These are phyloP conservation scores for Phoma sp. DNA, from an alignment of 2,329 filamentous ascomycete species.

Conservation along the genomic window DNA sequence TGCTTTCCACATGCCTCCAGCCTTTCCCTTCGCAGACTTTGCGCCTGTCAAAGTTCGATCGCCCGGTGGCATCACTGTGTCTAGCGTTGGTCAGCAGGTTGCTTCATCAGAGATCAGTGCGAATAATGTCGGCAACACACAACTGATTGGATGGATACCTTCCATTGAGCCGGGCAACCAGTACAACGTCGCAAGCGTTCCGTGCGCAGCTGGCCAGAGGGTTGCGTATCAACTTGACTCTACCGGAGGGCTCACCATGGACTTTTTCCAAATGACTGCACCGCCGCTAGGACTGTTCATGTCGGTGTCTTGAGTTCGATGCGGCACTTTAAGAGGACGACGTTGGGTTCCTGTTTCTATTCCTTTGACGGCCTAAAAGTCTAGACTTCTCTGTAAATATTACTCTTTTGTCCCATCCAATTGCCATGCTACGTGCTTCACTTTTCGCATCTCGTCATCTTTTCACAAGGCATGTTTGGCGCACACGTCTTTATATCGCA, in stretches of 20 bases:
- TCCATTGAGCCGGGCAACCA: slow-evolving; percentile 24
- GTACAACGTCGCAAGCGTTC: slow-evolving; percentile 28
- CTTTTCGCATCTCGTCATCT: too few relatives aligned
- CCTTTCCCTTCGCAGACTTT: slow-evolving; percentile 43
- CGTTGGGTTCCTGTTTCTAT: slow-evolving; percentile 7
- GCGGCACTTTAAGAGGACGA: not conserved
- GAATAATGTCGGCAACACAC: slow-evolving; percentile 10
- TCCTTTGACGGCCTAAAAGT: slow-evolving; percentile 8
- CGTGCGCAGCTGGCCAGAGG: slow-evolving; percentile 33
- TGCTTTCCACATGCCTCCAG: slow-evolving; percentile 54
- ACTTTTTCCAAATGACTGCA: slow-evolving; percentile 37
- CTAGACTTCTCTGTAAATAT: slow-evolving; percentile 16
- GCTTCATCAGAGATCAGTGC: slow-evolving; percentile 15
- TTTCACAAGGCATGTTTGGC: too few relatives aligned
- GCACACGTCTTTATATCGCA: not conserved
- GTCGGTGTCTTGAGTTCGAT: slow-evolving; percentile 10
- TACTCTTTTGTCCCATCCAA: not conserved
- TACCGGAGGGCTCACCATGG: slow-evolving; percentile 28
- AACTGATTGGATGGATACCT: slow-evolving; percentile 22
- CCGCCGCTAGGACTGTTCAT: slow-evolving; percentile 36
- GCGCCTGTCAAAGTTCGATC: slow-evolving; percentile 37
- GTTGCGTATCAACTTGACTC: slow-evolving; percentile 36
- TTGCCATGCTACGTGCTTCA: too few relatives aligned
- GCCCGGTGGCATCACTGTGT: slow-evolving; percentile 46
- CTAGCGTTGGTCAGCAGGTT: slow-evolving; percentile 25